Evolutionary conservation across 2,329 filamentous ascomycete genomes (phyloP).

Genomic region (Exophiala oligosperma): DNA sequence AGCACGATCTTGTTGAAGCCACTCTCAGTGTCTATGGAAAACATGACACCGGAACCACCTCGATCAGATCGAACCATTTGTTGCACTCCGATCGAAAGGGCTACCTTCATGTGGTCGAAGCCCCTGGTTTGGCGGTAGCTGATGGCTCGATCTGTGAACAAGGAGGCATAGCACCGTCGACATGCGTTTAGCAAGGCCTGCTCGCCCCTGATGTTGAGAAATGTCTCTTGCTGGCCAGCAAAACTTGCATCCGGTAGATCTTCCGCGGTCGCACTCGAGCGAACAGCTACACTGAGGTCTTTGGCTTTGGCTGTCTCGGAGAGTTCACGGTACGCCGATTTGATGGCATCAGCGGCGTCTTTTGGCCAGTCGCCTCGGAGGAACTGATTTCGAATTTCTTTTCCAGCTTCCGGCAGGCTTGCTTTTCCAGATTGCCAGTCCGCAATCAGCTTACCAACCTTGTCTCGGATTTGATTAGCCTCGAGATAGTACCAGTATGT

Average conservation of each 20-base stretch:
- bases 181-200: slow-evolving; percentile 37
- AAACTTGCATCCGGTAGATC: slow-evolving; percentile 43
- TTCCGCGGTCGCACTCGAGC: slow-evolving; percentile 42
- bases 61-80: slow-evolving; percentile 37
- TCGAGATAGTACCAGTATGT: slow-evolving; percentile 39
- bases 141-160: slow-evolving; percentile 42
- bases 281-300: slow-evolving; percentile 38
- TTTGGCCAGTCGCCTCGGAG: slow-evolving; percentile 35
- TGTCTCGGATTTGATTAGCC: slow-evolving; percentile 34
- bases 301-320: slow-evolving; percentile 23
- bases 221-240: slow-evolving; percentile 41
- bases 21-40: slow-evolving; percentile 43
- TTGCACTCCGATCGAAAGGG: slow-evolving; percentile 30
- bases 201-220: slow-evolving; percentile 38
- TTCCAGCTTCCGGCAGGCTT: slow-evolving; percentile 35
- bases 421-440: slow-evolving; percentile 35
- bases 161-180: slow-evolving; percentile 40
- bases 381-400: slow-evolving; percentile 34
- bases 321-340: slow-evolving; percentile 33
- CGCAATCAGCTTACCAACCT: slow-evolving; percentile 31
- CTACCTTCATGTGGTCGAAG: slow-evolving; percentile 28
- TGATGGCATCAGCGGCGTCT: slow-evolving; percentile 33
- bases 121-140: slow-evolving; percentile 34
- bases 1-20: slow-evolving; percentile 43
- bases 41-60: slow-evolving; percentile 42